Base-by-base conservation (phyloP, 306 rosid genomes). In the Vigna unguiculata region DNA sequence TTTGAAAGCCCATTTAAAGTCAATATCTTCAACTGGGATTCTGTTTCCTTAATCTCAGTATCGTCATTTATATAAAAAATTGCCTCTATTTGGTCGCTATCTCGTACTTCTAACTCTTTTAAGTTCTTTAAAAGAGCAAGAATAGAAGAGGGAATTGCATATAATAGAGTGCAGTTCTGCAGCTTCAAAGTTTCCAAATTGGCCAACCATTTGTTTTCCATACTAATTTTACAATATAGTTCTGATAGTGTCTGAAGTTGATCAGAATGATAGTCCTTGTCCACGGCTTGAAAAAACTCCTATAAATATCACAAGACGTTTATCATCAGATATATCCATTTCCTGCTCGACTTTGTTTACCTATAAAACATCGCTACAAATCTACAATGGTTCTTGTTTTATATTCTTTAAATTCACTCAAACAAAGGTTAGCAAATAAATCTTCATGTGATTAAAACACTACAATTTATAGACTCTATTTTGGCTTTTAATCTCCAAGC, bases 51-150 rank as follows among this genome's bases (percentile, higher is more conserved):
- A 2, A 11, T 55, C 1, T 14, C 6, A 16, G 2, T 24, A 45
- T 34, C 45, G 2, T 14, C 21, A 19, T 20, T 21, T 59, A 36
- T 36, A 0, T 59, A 19, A 69, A 81, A 81, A 11, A 81, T 68
- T 3, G 7, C 40, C 41, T 25, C 11, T 2, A 66, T 22, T 0
- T 3, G 0, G 6, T 1, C 1, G 10, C 38, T 32, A 5, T 4
- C 0, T 3, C 2, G 10, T 10, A 80, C 75, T 12, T 46, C 0
- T 64, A 80, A 17, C 5, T 67, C 54, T 46, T 80, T 14, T 4
- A 80, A 34, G 38, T 43, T 74, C 10, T 46, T 57, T 2, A 74
- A 57, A 21, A 0, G 10, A 74, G 25, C 4, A 46, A 80, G 24
- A n/a, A 72, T 48, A 28, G 0, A 0, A 9, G 51, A 53, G n/a